Conservation (phyloP, 163 green algal species). For the Chlamydomonas reinhardtii region DNA sequence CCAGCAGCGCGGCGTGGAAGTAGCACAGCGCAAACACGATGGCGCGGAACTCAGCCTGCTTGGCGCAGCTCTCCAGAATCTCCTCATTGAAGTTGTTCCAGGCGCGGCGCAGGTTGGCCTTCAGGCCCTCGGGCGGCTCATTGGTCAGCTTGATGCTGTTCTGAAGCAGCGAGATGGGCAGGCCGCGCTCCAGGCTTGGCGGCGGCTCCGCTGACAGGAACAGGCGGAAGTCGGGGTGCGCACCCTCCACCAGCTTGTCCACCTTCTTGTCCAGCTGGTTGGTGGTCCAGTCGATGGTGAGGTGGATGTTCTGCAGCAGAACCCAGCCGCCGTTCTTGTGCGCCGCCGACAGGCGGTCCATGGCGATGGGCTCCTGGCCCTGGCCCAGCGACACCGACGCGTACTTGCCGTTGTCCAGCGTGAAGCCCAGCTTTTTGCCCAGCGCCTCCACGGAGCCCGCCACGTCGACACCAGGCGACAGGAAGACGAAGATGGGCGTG, state of each 20-base stretch:
- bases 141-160: constrained; percentile 95
- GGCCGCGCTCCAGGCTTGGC: constrained; percentile 82
- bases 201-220: constrained; percentile 95
- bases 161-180: constrained; percentile 93
- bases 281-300: constrained; percentile 94
- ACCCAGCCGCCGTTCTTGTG: constrained; percentile 94
- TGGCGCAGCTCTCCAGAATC: constrained; percentile 89
- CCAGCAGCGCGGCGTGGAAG: constrained; percentile 92
- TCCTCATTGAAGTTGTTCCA: constrained; percentile 91
- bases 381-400: constrained; percentile 89
- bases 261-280: constrained; percentile 89
- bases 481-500: constrained; percentile 93
- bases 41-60: constrained; percentile 86
- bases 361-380: constrained; percentile 93
- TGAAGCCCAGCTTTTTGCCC: constrained; percentile 85
- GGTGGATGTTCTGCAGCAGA: constrained; percentile 97
- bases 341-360: constrained; percentile 83
- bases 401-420: constrained; percentile 82
- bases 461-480: constrained; percentile 93
- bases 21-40: constrained; percentile 95
- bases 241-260: constrained; percentile 89
- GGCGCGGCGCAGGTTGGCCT: constrained; percentile 87
- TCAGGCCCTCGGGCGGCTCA: constrained; percentile 91
- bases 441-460: constrained; percentile 82
- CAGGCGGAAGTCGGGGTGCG: constrained; percentile 92